These are phyloP conservation scores for Debaryomyces robertsiae DNA, from an alignment of 1,139 yeast species.

Conservation along the genomic window DNA sequence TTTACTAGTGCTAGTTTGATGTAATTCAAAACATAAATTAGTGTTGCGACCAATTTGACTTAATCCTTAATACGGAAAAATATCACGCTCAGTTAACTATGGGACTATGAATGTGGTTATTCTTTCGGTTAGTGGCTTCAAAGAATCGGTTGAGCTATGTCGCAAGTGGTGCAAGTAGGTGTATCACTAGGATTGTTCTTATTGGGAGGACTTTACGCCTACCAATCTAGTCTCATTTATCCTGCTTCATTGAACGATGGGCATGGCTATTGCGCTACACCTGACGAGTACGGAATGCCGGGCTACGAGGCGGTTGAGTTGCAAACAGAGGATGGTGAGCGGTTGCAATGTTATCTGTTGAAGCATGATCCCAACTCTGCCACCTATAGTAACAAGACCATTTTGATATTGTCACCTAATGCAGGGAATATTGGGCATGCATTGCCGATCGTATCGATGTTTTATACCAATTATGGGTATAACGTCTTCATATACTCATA, in stretches of 20 bases:
- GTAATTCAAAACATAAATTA: conserved; percentile 1
- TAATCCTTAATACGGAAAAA: not conserved
- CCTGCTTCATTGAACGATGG: conserved; percentile 85
- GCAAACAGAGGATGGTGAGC: conserved; percentile 67
- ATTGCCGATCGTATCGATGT: conserved; percentile 75
- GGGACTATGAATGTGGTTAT: too few relatives aligned
- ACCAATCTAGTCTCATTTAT: conserved; percentile 72
- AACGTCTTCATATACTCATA: conserved; percentile 88
- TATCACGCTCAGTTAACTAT: not conserved
- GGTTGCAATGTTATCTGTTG: conserved; percentile 45
- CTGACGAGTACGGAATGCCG: conserved; percentile 69
- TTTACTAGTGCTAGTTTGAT: not conserved
- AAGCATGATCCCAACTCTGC: conserved; percentile 48
- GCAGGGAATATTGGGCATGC: conserved; percentile 97
- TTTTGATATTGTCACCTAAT: conserved; percentile 82
- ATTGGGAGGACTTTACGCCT: conserved; percentile 60
- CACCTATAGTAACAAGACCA: conserved; percentile 62
- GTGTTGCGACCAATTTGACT: conserved; percentile 8
- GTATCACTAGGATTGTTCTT: conserved; percentile 41
- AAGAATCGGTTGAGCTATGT: not conserved
- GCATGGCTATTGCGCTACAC: conserved; percentile 73
- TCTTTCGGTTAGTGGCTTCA: not conserved
- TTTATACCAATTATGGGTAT: conserved; percentile 64
- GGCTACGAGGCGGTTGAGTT: conserved; percentile 61
- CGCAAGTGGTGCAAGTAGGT: conserved; percentile 30